Base-by-base conservation (phyloP, 2,329 filamentous ascomycete genomes). In the Claviceps fusiformis region DNA sequence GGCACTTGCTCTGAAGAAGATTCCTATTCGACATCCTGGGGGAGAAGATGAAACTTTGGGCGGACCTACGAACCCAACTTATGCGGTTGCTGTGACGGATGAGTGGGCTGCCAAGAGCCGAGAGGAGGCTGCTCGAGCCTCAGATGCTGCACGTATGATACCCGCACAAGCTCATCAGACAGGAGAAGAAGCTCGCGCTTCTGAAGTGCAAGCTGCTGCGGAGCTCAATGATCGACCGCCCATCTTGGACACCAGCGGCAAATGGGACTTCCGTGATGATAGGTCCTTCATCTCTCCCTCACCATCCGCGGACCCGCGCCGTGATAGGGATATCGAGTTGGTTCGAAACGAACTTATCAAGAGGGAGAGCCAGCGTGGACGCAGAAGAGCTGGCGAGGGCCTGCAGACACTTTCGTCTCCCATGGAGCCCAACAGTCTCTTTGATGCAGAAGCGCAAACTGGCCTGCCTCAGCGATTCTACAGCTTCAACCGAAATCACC, bases 1-100 rank as follows among this genome's bases (percentile, higher is more conserved):
- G 56, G 85, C 93, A 5, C 71, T 90, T 9, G 90, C 92, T 3
- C 74, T 96, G 56, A 87, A 89, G 71, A 90, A 86, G 72, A 79
- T 98, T 19, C 92, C 91, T 10, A 92, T 98, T 65, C 80, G 89
- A 62, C 83, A 75, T 24, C 92, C 92, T 55, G 90, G 86, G 45
- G 90, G 86, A 57, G 87, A 84, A 55, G 73, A 72, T 55, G 80
- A 83, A 55, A 61, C 76, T 43, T 71, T 84, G 2, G 83, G 83
- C 56, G 81, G 79, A 45, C 79, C 87, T 6, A 81, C 77, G 37
- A 93, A 95, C 69, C 91, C 91, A 0, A 75, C 82, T 6, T 95
- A 93, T 74, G 86, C 85, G 19, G 91, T 96, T 24, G 68, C 84
- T 7, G 84, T 95, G 52, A 75, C 80, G 2, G 85, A 92, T 59